These are phyloP conservation scores for Iris macrosiphon DNA, from an alignment of 106 monocot genomes.

Conservation along the genomic window DNA sequence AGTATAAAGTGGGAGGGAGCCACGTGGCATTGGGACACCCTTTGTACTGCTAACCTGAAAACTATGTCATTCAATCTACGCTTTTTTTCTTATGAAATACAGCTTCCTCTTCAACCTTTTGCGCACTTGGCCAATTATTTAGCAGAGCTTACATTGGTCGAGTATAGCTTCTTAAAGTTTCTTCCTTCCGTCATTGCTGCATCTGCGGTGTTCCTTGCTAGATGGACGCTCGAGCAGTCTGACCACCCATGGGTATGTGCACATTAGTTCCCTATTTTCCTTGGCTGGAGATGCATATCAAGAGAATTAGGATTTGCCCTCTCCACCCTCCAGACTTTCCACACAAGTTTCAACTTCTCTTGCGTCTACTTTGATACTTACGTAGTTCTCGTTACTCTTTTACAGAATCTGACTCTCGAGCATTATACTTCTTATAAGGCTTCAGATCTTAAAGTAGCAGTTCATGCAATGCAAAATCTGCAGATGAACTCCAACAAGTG, in stretches of 20 bases:
- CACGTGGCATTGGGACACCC: too few species aligned
- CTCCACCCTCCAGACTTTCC: background rate
- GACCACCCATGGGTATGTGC: conserved; percentile 60
- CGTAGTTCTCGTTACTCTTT: background rate
- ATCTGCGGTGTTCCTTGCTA: conserved; percentile 79
- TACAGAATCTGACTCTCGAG: conserved; percentile 68
- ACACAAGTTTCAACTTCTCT: background rate
- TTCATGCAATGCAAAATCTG: conserved; percentile 50
- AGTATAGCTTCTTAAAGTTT: conserved; percentile 73
- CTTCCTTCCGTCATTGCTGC: conserved; percentile 76
- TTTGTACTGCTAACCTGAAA: too few species aligned
- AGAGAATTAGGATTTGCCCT: background rate
- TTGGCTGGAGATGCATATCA: background rate
- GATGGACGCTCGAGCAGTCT: conserved; percentile 91
- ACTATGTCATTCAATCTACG: background rate
- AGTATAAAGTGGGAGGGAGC: too few species aligned
- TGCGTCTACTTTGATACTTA: too few species aligned
- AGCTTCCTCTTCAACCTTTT: conserved; percentile 43
- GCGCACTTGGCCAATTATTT: conserved; percentile 73
- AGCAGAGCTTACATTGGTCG: conserved; percentile 69
- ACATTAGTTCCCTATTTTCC: background rate
- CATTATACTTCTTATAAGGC: conserved; percentile 72
- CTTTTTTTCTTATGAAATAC: background rate
- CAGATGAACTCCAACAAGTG: conserved; percentile 48
- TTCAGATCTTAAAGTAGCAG: conserved; percentile 41